Percentiles rank a stretch among this genome's conserved stretches.
phyloP scores from a whole-genome alignment of 2,329 filamentous ascomycete species.

The Dactylellina drechsleri region DNA sequence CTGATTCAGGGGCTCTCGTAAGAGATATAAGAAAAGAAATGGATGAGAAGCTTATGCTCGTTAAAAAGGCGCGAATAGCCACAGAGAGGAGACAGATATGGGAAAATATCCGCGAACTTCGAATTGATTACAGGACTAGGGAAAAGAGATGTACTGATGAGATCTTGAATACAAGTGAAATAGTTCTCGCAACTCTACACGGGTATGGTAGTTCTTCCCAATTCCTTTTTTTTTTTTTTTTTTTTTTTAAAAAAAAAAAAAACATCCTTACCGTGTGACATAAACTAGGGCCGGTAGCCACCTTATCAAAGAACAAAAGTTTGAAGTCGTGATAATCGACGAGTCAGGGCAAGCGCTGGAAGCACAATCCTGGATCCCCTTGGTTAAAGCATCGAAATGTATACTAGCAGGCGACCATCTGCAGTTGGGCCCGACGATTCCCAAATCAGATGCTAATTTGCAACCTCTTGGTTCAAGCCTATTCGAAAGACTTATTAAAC shows the following conservation, averaged over 20 bases:
- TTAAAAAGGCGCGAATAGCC: conserved; percentile 80
- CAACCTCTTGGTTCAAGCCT: conserved; percentile 83
- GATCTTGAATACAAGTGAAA: conserved; percentile 79
- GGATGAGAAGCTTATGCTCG: conserved; percentile 87
- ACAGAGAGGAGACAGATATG: conserved; percentile 84
- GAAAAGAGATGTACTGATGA: conserved; percentile 83
- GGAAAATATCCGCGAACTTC: conserved; percentile 81
- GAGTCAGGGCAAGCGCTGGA: conserved; percentile 96
- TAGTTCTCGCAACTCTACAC: conserved; percentile 91
- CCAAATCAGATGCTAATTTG: conserved; percentile 68
- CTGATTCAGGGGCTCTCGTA: conserved; percentile 87
- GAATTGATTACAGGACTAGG: conserved; percentile 86
- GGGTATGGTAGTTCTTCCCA: conserved; percentile 63
- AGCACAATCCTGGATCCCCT: conserved; percentile 94
- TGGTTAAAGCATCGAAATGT: conserved; percentile 80
- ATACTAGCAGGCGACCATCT: conserved; percentile 94
- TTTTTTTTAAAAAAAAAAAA: neutral
- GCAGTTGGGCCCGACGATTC: conserved; percentile 93
- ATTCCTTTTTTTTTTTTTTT: neutral
- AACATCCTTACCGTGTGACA: neutral
- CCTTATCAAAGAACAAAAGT: conserved; percentile 80
- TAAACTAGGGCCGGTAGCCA: conserved; percentile 73
- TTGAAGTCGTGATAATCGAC: conserved; percentile 95
- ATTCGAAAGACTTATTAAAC: conserved; percentile 84
- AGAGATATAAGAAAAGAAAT: conserved; percentile 91